phyloP scores from a whole-genome alignment of 2,329 filamentous ascomycete genomes.

The Penicillium sp. region DNA sequence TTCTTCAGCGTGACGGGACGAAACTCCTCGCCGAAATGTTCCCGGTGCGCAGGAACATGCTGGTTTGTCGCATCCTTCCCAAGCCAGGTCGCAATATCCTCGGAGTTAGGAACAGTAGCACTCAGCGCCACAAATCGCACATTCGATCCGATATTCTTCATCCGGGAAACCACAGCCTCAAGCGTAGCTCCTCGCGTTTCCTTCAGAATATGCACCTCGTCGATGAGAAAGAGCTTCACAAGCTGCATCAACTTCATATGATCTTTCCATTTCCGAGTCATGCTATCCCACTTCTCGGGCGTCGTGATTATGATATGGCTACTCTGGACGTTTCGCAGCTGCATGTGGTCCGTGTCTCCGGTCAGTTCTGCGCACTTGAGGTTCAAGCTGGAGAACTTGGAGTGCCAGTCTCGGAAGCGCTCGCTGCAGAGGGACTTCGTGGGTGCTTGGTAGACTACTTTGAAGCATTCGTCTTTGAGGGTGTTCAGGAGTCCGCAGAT shows the following conservation, averaged over 20 bases:
- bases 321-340: slow-evolving; percentile 67
- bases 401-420: slow-evolving; percentile 72
- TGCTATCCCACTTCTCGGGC: slow-evolving; percentile 88
- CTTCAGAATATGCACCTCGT: slow-evolving; percentile 85
- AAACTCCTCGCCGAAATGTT: slow-evolving; percentile 76
- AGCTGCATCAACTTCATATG: slow-evolving; percentile 71
- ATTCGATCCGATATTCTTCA: slow-evolving; percentile 75
- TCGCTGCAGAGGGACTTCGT: slow-evolving; percentile 82
- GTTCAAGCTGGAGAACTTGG: slow-evolving; percentile 68
- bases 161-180: slow-evolving; percentile 80
- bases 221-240: slow-evolving; percentile 77
- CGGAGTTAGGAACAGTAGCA: slow-evolving; percentile 78
- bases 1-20: slow-evolving; percentile 75
- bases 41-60: slow-evolving; percentile 63
- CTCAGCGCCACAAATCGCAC: slow-evolving; percentile 80
- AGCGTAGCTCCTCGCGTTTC: slow-evolving; percentile 75
- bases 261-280: slow-evolving; percentile 84
- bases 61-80: slow-evolving; percentile 63
- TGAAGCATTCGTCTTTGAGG: slow-evolving; percentile 63
- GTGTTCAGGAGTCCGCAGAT: slow-evolving; percentile 69
- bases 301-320: slow-evolving; percentile 84
- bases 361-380: slow-evolving; percentile 75
- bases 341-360: slow-evolving; percentile 70
- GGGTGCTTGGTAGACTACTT: slow-evolving; percentile 81
- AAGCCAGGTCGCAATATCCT: slow-evolving; percentile 78